Evolutionary conservation across 768 basidiomycete species (phyloP), one percentile per base, ranked within the genome.

Genomic region (Russula earlei): DNA sequence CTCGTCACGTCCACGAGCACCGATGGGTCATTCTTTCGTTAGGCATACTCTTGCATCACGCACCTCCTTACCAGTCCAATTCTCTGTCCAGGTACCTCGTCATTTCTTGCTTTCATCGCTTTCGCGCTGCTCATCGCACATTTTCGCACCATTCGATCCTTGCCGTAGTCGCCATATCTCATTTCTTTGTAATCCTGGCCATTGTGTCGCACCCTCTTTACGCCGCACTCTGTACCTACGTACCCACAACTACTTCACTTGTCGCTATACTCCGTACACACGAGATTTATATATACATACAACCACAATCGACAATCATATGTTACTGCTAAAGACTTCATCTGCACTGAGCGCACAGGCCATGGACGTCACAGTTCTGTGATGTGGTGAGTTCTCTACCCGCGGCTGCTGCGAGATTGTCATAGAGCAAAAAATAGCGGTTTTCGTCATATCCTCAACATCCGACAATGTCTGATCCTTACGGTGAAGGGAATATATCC

Each of bases 21-120:
- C 36, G 29, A 46, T 15, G 34, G 24, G n/a, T 12, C n/a, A 7
- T 1, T n/a, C 34, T 5, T 33, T 19, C 10, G 44, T 46, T 42
- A 19, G 33, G 41, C 15, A 15, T 22, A 9, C 43, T 51, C 36
- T 33, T 38, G 36, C 49, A 56, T 44, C 24, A 40, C 43, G n/a
- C 41, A n/a, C 22, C 11, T 4, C 11, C 7, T 40, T 22, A 24
- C 15, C 20, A 15, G 49, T 15, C 12, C 54, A 37, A 43, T 42
- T 49, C 5, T 41, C 24, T 37, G 34, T 41, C 19, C 56, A 57
- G 50, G 55, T 46, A 56, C 9, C 40, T 46, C 19, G 15, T n/a
- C 20, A 11, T 38, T 47, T 42, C n/a, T 57, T 15, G 9, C n/a
- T 20, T 15, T 36, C 22, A 40, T 33, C 19, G 24, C 25, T 20